Evolutionary conservation across 2,329 filamentous ascomycete species (phyloP).

Genomic region (Pseudogymnoascus sp.): DNA sequence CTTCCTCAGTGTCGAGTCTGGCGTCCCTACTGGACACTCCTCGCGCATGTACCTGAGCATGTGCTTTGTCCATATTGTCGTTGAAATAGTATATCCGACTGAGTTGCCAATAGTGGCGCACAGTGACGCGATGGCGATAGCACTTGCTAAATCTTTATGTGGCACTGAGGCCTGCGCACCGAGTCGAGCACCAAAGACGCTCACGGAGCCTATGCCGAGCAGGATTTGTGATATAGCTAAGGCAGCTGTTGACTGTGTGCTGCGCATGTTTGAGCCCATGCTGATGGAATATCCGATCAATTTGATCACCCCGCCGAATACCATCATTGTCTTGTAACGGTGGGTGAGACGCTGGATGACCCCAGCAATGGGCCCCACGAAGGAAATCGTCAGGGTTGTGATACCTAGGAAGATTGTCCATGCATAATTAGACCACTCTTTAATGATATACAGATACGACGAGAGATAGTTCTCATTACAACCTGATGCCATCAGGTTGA

Average conservation of each 20-base stretch:
- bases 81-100: constrained; percentile 34
- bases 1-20: constrained; percentile 21
- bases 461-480: constrained; percentile 19
- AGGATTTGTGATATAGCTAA: constrained; percentile 34
- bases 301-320: constrained; percentile 33
- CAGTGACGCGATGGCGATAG: constrained; percentile 34
- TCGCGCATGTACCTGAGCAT: constrained; percentile 31
- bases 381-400: constrained; percentile 35
- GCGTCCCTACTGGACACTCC: constrained; percentile 27
- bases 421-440: constrained; percentile 36
- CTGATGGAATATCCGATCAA: constrained; percentile 34
- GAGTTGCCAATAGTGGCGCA: constrained; percentile 36
- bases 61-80: constrained; percentile 35
- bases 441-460: constrained; percentile 35
- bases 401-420: constrained; percentile 37
- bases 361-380: constrained; percentile 30
- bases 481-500: constrained; percentile 18
- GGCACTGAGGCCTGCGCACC: constrained; percentile 37
- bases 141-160: constrained; percentile 36
- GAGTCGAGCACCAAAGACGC: constrained; percentile 36
- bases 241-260: constrained; percentile 31
- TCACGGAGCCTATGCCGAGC: constrained; percentile 33
- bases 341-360: constrained; percentile 30
- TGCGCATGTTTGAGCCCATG: constrained; percentile 26
- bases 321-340: constrained; percentile 37